Evolutionary conservation across 1,284 basidiomycete species (phyloP), one percentile per base, ranked within the genome.

Genomic region (Sporisorium reilianum): DNA sequence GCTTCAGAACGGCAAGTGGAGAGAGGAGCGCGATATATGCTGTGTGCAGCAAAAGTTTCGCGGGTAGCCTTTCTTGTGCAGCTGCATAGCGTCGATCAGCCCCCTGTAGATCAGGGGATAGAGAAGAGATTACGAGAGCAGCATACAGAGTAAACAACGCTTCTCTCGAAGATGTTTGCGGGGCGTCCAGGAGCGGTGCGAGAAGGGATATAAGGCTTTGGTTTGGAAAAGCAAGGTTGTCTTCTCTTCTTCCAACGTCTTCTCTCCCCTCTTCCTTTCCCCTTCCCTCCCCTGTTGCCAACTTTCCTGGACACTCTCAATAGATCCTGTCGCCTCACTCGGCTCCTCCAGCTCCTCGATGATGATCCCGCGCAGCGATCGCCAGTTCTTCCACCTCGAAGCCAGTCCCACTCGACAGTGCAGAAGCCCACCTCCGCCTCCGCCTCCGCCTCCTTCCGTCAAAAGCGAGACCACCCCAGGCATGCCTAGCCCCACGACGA

Each of bases 41-140:
- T 61, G 32, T 70, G 61, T 64, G 67, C 67, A 64, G 67, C 22
- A 20, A 70, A 62, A 70, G 62, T 70, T 70, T 61, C 40, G 49
- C n/a, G 44, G 30, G 36, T n/a, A 32, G 52, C 56, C 12, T 32
- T 46, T 11, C 42, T 12, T 20, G 26, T 48, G 46, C 28, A 55
- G 52, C 49, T 64, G 61, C 57, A 61, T 11, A 25, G 49, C 11
- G 61, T 61, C 50, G 67, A 70, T 70, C 67, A 53, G 20, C 42
- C 49, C 61, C 45, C 57, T 61, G 61, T 23, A 34, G 28, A 63
- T 56, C 55, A 20, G 25, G 10, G 6, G n/a, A 23, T 6, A 16
- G 8, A 14, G 26, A 22, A 48, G 36, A 41, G 10, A 25, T 16
- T 18, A 40, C 50, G 34, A 38, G 30, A 34, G 55, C 11, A 30